phyloP scores from a whole-genome alignment of 2,329 filamentous ascomycete species.

The Beauveria asiatica region DNA sequence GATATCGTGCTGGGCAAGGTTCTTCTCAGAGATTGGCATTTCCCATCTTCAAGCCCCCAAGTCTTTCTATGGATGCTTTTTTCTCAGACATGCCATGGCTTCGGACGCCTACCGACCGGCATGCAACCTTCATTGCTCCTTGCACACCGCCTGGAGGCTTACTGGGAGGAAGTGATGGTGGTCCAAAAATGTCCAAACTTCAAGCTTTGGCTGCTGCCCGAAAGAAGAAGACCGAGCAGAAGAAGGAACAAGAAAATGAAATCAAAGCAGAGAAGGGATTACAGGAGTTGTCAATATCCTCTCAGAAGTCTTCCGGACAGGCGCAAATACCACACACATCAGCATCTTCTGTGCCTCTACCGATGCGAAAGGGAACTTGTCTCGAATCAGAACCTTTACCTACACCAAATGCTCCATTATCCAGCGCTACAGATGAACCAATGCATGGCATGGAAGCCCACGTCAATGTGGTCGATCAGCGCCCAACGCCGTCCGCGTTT shows the following conservation, averaged over 20 bases:
- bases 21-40: constrained; percentile 9
- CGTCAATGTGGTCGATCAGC: not conserved
- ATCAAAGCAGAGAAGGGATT: constrained; percentile 21
- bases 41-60: constrained; percentile 15
- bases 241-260: constrained; percentile 27
- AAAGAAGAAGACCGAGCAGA: constrained; percentile 71
- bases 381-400: not conserved
- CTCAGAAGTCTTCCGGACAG: constrained; percentile 12
- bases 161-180: constrained; percentile 61
- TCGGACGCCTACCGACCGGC: constrained; percentile 56
- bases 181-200: constrained; percentile 77
- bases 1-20: not conserved
- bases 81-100: constrained; percentile 86
- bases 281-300: constrained; percentile 24
- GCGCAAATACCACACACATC: not conserved
- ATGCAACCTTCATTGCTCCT: constrained; percentile 55
- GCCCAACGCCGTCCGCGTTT: constrained; percentile 44
- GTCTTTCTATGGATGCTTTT: constrained; percentile 19
- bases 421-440: not conserved
- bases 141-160: constrained; percentile 54
- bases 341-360: not conserved
- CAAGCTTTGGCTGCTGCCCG: constrained; percentile 81
- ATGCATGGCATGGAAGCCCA: not conserved
- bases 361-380: not conserved
- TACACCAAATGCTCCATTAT: not conserved